These are phyloP conservation scores for Parathielavia appendiculata DNA, from an alignment of 495 filamentous ascomycete species.

Conservation along the genomic window DNA sequence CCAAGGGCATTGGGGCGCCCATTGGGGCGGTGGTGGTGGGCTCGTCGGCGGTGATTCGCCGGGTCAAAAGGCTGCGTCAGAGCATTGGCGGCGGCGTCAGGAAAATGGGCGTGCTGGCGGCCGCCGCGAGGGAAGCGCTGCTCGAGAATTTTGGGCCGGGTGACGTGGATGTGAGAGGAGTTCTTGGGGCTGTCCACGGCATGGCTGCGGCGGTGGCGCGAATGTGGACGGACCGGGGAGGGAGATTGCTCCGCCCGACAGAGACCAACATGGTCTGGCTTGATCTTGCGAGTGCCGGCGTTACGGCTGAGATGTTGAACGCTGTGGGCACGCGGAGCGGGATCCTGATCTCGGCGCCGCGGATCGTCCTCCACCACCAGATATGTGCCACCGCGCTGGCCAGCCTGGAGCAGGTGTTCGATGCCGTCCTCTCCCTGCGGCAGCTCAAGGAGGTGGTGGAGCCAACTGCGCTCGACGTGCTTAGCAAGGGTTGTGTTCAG, in stretches of 20 bases:
- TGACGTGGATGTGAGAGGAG: background rate
- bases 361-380: constrained; percentile 1
- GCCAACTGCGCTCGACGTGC: background rate
- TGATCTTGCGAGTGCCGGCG: background rate
- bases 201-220: background rate
- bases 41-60: background rate
- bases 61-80: constrained; percentile 1
- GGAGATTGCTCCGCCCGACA: background rate
- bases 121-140: background rate
- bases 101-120: background rate
- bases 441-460: background rate
- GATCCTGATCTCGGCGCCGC: background rate
- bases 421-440: background rate
- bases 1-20: constrained; percentile 1
- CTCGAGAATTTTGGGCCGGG: constrained; percentile 2
- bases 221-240: constrained; percentile 1
- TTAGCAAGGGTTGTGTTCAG: background rate
- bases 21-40: background rate
- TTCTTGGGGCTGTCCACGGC: background rate
- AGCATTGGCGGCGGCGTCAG: constrained; percentile 1
- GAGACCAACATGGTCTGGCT: constrained; percentile 1
- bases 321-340: background rate
- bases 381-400: background rate
- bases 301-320: background rate
- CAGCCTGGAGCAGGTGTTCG: constrained; percentile 5